These are phyloP conservation scores for Ophiostoma sp. DNA, from an alignment of 2,329 filamentous ascomycete species.

Conservation along the genomic window DNA sequence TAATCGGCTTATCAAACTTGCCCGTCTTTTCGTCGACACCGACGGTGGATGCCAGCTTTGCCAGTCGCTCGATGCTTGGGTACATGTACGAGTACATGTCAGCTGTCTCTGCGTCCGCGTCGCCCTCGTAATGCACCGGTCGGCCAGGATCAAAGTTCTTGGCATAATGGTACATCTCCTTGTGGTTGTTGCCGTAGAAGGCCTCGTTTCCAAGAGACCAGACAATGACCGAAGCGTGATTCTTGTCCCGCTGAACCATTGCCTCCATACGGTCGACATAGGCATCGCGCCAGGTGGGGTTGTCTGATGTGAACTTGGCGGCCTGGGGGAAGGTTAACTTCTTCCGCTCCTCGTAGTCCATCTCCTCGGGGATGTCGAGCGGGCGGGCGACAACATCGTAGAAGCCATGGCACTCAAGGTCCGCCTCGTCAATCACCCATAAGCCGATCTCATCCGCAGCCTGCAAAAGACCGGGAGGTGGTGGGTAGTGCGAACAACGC, in stretches of 20 bases:
- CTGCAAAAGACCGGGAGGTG: constrained; percentile 55
- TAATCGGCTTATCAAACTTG: constrained; percentile 51
- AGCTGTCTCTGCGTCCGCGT: constrained; percentile 52
- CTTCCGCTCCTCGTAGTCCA: constrained; percentile 58
- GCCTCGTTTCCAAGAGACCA: constrained; percentile 72
- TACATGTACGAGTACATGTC: constrained; percentile 69
- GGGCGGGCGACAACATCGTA: constrained; percentile 47
- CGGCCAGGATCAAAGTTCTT: constrained; percentile 54
- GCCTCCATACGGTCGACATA: constrained; percentile 64
- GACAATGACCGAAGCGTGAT: constrained; percentile 64
- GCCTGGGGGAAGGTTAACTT: constrained; percentile 50
- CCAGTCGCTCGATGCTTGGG: constrained; percentile 48
- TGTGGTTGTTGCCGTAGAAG: constrained; percentile 64
- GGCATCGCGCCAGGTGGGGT: constrained; percentile 55
- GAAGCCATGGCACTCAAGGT: constrained; percentile 52
- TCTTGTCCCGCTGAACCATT: constrained; percentile 63
- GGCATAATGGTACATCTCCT: constrained; percentile 60
- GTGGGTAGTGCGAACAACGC: constrained; percentile 63
- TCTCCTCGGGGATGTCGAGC: constrained; percentile 48
- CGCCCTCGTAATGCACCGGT: constrained; percentile 63
- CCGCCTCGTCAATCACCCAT: constrained; percentile 52
- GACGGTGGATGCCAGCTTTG: constrained; percentile 41
- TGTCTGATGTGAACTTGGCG: constrained; percentile 56
- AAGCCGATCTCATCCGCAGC: constrained; percentile 61
- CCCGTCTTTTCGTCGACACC: constrained; percentile 39